Base-by-base conservation (phyloP, 345 rosid genomes). In the rapeseed (Brassica napus) region DNA sequence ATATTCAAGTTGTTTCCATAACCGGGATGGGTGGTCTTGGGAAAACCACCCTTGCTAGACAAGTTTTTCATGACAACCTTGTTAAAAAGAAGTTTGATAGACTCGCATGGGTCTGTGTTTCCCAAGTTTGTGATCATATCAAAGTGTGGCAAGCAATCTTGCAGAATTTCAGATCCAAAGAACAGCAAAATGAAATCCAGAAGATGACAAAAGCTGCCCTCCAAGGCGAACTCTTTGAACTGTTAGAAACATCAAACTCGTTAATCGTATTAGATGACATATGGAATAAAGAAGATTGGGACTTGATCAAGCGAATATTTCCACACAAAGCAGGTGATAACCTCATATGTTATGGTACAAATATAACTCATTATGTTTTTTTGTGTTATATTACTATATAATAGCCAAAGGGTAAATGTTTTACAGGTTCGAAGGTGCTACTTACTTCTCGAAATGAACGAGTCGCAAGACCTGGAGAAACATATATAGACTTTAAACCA, bases 21-120 rank as follows among this genome's bases (percentile, higher is more conserved):
- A 75, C 81, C 3, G 89, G 90, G 8, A 85, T 87, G 89, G 87
- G 88, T 0, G 90, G 90, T 15, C 69, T 85, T 6, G 90, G 90
- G 2, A 88, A 85, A 72, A 88, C 87, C 0, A 57, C 89, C 7
- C 75, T 87, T 0, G 89, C 88, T 1, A 71, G 39, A 62, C 77
- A 82, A 35, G 58, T 78, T 0, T 59, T 80, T 11, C 35, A 78
- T 34, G 78, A 75, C 31, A 4, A 16, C 4, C 24, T 15, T 0
- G 70, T 84, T 2, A 81, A 79, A 68, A 30, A 18, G 16, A 37
- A 57, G 39, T 88, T 83, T 11, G 72, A 62, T 0, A 21, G 75
- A 1, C n/a, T 84, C 2, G 86, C 84, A 3, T 85, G 85, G 88
- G 81, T 77, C 1, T 81, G 69, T 16, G 24, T 88, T 14, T 81